Evolutionary conservation across 2,329 filamentous ascomycete genomes (phyloP).

Genomic region (Aspergillus sp.): DNA sequence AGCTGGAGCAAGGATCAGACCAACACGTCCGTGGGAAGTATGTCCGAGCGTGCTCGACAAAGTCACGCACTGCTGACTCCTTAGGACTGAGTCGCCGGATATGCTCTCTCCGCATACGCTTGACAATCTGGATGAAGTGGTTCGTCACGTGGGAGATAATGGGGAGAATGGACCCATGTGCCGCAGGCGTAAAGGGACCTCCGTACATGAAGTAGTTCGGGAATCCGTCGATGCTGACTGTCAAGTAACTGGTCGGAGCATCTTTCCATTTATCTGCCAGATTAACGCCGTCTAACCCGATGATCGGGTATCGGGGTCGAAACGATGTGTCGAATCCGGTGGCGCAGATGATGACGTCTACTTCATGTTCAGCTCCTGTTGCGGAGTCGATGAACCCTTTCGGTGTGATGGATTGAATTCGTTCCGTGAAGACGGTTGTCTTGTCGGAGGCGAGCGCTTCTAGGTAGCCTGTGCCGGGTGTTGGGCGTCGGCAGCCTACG

Average conservation of each 20-base stretch:
- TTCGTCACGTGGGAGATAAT: conserved; percentile 7
- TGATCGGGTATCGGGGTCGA: conserved; percentile 35
- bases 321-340: conserved; percentile 40
- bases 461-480: conserved; percentile 52
- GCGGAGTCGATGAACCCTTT: conserved; percentile 32
- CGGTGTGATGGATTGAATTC: conserved; percentile 48
- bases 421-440: conserved; percentile 58
- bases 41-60: conserved; percentile 15
- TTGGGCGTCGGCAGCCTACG: conserved; percentile 46
- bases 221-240: conserved; percentile 32
- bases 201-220: conserved; percentile 34
- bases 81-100: conserved; percentile 16
- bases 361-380: conserved; percentile 33
- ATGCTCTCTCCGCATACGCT: conserved; percentile 13
- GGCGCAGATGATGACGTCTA: conserved; percentile 39
- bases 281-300: conserved; percentile 27
- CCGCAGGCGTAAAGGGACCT: conserved; percentile 13
- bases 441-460: conserved; percentile 64
- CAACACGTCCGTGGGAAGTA: conserved; percentile 19
- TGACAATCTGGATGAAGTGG: conserved; percentile 12
- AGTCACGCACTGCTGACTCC: conserved; percentile 9
- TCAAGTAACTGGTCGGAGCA: conserved; percentile 36
- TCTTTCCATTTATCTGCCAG: conserved; percentile 31
- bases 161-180: conserved; percentile 14
- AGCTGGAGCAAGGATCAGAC: conserved; percentile 18